Evolutionary conservation across 805 yeast genomes (phyloP).

Genomic region (Wickerhamomyces xylosicus): DNA sequence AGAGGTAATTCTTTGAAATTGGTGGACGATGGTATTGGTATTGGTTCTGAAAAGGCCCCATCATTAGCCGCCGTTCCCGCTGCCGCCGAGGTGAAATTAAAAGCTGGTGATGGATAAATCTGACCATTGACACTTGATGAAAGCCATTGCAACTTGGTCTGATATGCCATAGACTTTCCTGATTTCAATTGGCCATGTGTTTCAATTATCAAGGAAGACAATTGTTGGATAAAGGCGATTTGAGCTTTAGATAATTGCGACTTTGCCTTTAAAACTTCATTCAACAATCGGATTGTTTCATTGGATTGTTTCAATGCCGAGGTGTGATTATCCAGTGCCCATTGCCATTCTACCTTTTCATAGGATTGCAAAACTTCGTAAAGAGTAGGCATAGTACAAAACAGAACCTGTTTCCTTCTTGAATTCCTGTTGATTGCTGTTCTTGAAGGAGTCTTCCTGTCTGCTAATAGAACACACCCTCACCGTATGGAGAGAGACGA

Average conservation of each 20-base stretch:
- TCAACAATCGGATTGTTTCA: neutral
- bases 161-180: slow-evolving; percentile 1
- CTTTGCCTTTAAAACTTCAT: neutral
- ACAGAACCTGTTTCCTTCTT: too few species aligned
- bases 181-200: neutral
- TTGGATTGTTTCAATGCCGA: neutral
- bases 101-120: slow-evolving; percentile 12
- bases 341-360: neutral
- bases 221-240: neutral
- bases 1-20: slow-evolving; percentile 1
- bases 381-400: neutral
- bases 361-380: neutral
- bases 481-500: too few species aligned
- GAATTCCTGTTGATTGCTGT: too few species aligned
- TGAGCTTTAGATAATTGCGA: neutral
- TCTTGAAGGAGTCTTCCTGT: too few species aligned
- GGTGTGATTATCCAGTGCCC: neutral
- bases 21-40: neutral
- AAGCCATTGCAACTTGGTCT: slow-evolving; percentile 10
- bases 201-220: neutral
- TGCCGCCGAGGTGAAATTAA: neutral
- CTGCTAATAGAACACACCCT: too few species aligned
- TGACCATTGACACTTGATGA: slow-evolving; percentile 8
- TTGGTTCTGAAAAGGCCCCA: neutral
- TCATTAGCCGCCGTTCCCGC: neutral